Evolutionary conservation across 257 asterid species (phyloP).

Genomic region (Jacaranda copaia): DNA sequence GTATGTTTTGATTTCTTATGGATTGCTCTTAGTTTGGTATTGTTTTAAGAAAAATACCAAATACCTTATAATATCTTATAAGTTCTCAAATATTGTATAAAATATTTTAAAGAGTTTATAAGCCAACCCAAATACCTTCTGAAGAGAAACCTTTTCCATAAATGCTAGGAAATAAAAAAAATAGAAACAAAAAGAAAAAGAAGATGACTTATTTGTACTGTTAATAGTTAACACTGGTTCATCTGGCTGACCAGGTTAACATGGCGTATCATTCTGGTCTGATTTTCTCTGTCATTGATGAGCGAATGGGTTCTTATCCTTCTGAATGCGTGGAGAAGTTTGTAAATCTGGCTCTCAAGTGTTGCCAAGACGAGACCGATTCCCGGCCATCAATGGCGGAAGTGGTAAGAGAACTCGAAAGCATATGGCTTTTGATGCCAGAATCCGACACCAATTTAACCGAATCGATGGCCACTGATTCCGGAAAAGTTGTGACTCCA

Average conservation of each 20-base stretch:
- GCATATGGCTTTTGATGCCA: conserved; percentile 66
- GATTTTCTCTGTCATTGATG: conserved; percentile 74
- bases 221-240: not conserved
- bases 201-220: too few relatives aligned
- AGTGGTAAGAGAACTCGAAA: conserved; percentile 77
- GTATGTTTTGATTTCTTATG: conserved; percentile 43
- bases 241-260: conserved; percentile 63
- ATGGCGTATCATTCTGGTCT: conserved; percentile 65
- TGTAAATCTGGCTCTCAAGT: conserved; percentile 65
- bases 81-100: too few relatives aligned
- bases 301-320: conserved; percentile 78
- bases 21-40: not conserved
- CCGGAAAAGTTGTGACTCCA: conserved; percentile 38
- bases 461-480: conserved; percentile 44
- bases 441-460: conserved; percentile 53
- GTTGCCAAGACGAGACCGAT: conserved; percentile 71
- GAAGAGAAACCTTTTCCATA: too few relatives aligned
- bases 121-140: too few relatives aligned
- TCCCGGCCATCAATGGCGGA: conserved; percentile 73
- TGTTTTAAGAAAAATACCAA: too few relatives aligned
- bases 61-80: too few relatives aligned
- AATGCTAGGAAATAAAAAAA: too few relatives aligned
- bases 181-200: too few relatives aligned
- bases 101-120: too few relatives aligned
- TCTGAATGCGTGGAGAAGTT: conserved; percentile 72